Base-by-base conservation (phyloP, 2,329 filamentous ascomycete genomes). In the Fusarium sp. region DNA sequence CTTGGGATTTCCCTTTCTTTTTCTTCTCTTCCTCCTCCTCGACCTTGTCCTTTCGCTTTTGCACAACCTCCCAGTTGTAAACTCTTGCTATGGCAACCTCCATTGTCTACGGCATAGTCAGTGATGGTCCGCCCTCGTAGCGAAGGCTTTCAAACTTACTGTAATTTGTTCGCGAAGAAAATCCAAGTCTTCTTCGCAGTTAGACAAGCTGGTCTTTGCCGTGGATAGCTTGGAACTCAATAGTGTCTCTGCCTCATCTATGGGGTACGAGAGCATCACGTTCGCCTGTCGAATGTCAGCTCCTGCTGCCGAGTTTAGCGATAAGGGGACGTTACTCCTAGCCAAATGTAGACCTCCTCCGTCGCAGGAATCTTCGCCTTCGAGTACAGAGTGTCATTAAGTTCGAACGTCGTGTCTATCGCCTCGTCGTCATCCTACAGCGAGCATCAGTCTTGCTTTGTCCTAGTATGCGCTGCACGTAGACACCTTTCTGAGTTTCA, bases 11-110 rank as follows among this genome's bases (percentile, higher is more conserved):
- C 48, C 78, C 79, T 54, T 82, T 82, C 53, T 82, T 82, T 66
- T 82, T 79, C 54, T 81, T 79, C 47, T 80, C 81, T 65, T 83
- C 82, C 57, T 85, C 90, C 71, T 90, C 89, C 42, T 92, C 91
- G 7, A 84, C 86, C 82, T 95, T 96, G 69, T 97, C 95, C 86
- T 97, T 98, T 76, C 96, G 88, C 84, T 97, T 94, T 86, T 97
- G 93, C 47, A 95, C 94, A 9, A 99, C 95, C 79, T 99, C 96
- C 95, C 96, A 98, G 83, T 99, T 99, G 83, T 99, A 98, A n/a
- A 99, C 95, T 73, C 96, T 89, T 28, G 96, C 96, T 44, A 95
- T 95, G 8, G 96, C 96, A 38, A 99, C 96, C 83, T 99, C 96
- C 86, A 99, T 92, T 0, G 95, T 98, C 94, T 97, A 75, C n/a